These are phyloP conservation scores for Kingdonia uniflora DNA, from an alignment of 164 flowering plant species.

Conservation along the genomic window DNA sequence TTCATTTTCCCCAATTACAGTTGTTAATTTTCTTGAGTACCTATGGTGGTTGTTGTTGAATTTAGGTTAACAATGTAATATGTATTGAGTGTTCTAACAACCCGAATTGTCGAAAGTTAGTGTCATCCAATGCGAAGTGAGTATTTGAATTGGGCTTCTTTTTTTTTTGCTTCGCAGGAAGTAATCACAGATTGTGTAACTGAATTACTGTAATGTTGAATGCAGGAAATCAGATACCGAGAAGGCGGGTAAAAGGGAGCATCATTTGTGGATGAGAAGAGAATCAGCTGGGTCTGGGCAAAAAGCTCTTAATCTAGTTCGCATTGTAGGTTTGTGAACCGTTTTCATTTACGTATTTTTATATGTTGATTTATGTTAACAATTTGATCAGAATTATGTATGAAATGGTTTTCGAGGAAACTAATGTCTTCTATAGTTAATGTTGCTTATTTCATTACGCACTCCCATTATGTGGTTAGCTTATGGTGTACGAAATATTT, in stretches of 20 bases:
- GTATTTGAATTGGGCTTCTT: not conserved
- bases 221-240: conserved; percentile 18
- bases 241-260: conserved; percentile 38
- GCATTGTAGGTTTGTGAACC: conserved; percentile 35
- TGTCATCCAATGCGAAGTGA: not conserved
- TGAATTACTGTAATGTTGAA: not conserved
- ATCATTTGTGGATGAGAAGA: conserved; percentile 80
- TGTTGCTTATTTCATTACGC: no score
- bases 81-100: not conserved
- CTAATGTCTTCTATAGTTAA: no score
- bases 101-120: not conserved
- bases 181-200: not conserved
- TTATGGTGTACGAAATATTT: no score
- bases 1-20: no score
- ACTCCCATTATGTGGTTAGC: no score
- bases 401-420: no score
- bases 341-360: no score
- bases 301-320: conserved; percentile 73
- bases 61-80: not conserved
- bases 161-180: not conserved
- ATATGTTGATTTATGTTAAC: no score
- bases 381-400: no score
- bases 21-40: no score
- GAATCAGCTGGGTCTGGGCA: conserved; percentile 82
- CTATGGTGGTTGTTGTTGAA: not conserved